A percentile compares a stretch with the other conserved stretches of the same genome.
Evolutionary conservation across 2,329 filamentous ascomycete species (phyloP).

Genomic region (Coniochaeta ligniaria): DNA sequence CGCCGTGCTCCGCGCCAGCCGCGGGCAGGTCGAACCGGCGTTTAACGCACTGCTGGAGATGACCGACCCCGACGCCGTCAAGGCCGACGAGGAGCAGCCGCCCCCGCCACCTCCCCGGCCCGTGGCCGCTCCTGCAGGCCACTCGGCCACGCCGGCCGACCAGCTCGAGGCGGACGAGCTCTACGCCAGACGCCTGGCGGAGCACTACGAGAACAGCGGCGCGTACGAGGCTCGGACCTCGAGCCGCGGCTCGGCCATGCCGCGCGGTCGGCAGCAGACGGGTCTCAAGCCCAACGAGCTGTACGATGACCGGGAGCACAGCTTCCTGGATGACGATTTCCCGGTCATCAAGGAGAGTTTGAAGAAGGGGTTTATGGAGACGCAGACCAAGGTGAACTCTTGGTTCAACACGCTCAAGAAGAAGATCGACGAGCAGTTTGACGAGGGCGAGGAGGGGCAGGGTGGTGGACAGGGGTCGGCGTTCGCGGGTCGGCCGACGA

Average conservation of each 20-base stretch:
- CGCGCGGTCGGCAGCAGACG: slow-evolving; percentile 38
- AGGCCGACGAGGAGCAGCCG: slow-evolving; percentile 50
- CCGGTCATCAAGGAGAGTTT: slow-evolving; percentile 90
- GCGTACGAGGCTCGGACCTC: slow-evolving; percentile 49
- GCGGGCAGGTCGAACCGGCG: slow-evolving; percentile 81
- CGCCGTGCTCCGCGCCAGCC: slow-evolving; percentile 80
- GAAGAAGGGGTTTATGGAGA: slow-evolving; percentile 89
- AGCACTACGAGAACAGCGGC: slow-evolving; percentile 70
- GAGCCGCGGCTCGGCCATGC: slow-evolving; percentile 25
- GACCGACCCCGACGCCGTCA: slow-evolving; percentile 67
- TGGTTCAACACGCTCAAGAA: slow-evolving; percentile 93
- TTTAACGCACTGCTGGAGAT: slow-evolving; percentile 90
- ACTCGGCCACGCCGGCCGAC: slow-evolving; percentile 51
- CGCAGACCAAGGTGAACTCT: slow-evolving; percentile 83
- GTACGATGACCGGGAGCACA: slow-evolving; percentile 68
- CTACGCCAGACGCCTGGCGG: slow-evolving; percentile 64
- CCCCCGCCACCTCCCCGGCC: slow-evolving; percentile 78
- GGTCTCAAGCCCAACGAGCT: slow-evolving; percentile 48
- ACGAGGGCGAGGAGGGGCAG: slow-evolving; percentile 54
- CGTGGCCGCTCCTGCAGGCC: slow-evolving; percentile 24
- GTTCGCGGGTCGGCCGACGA: slow-evolving; percentile 41
- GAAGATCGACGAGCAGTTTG: slow-evolving; percentile 83
- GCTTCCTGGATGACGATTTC: slow-evolving; percentile 92
- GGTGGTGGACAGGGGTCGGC: slow-evolving; percentile 19
- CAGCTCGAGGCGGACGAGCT: slow-evolving; percentile 53